A percentile compares a stretch with the other conserved stretches of the same genome.
Evolutionary conservation across 1,284 basidiomycete genomes (phyloP).

Genomic region (Sanghuangporus weigelae): DNA sequence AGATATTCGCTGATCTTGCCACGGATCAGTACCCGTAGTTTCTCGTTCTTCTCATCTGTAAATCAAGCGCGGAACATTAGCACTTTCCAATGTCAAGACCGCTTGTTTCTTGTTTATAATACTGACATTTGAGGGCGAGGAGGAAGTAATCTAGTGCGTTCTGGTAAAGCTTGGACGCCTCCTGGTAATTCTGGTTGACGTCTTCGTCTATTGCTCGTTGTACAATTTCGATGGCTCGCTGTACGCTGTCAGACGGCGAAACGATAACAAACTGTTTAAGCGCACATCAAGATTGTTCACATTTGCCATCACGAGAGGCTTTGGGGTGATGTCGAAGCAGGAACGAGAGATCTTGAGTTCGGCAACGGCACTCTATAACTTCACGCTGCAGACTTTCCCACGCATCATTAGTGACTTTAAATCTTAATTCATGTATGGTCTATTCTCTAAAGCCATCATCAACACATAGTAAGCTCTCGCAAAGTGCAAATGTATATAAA

Average conservation of each 20-base stretch:
- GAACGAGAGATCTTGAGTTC: neutral
- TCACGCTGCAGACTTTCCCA: neutral
- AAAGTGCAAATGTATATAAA: neutral
- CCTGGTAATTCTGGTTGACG: slow-evolving; percentile 88
- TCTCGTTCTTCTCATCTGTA: slow-evolving; percentile 94
- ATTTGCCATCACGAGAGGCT: slow-evolving; percentile 16
- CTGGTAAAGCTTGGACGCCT: slow-evolving; percentile 92
- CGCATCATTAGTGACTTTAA: neutral
- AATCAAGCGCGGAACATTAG: neutral
- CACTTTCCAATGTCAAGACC: neutral
- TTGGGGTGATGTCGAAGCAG: neutral
- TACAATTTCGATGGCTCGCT: slow-evolving; percentile 95
- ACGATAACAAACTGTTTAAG: neutral
- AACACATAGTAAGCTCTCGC: neutral
- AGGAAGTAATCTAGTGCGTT: slow-evolving; percentile 98
- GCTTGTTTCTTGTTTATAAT: neutral
- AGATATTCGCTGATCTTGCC: slow-evolving; percentile 93
- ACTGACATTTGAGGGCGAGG: slow-evolving; percentile 78
- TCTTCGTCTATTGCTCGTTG: slow-evolving; percentile 96
- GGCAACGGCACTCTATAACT: neutral
- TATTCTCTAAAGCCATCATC: neutral
- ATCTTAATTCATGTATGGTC: neutral
- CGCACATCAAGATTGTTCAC: slow-evolving; percentile 20
- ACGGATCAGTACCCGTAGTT: slow-evolving; percentile 84
- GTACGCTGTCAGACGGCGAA: slow-evolving; percentile 5